Percentiles rank a stretch among this genome's conserved stretches.
Evolutionary conservation across 2,329 filamentous ascomycete genomes (phyloP).

Genomic region (Aspergillus fructus): DNA sequence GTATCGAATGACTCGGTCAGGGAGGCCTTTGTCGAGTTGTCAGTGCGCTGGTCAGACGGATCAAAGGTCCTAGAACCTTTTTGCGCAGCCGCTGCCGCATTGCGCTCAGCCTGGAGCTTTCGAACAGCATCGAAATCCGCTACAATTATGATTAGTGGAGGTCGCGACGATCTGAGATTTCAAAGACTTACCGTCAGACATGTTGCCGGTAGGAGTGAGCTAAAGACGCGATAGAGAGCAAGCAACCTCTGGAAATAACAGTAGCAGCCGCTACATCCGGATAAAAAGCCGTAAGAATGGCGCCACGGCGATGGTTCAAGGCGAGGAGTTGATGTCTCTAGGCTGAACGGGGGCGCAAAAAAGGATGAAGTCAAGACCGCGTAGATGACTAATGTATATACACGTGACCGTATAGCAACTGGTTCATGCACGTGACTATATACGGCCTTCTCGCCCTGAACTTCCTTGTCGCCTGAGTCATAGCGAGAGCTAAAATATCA

Average conservation of each 20-base stretch:
- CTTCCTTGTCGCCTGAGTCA: neutral
- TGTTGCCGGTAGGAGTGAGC: slow-evolving; percentile 27
- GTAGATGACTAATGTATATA: slow-evolving; percentile 12
- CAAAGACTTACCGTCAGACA: slow-evolving; percentile 45
- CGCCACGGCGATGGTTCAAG: slow-evolving; percentile 24
- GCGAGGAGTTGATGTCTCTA: slow-evolving; percentile 19
- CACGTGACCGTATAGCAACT: neutral
- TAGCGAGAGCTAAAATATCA: neutral
- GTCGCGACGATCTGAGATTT: slow-evolving; percentile 13
- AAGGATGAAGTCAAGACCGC: slow-evolving; percentile 16
- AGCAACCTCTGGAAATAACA: slow-evolving; percentile 25
- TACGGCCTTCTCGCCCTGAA: neutral
- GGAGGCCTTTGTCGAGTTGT: slow-evolving; percentile 84
- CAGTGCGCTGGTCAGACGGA: slow-evolving; percentile 74
- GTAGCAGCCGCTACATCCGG: slow-evolving; percentile 37
- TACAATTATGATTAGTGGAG: slow-evolving; percentile 30
- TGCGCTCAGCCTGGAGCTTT: slow-evolving; percentile 89
- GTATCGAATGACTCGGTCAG: slow-evolving; percentile 84
- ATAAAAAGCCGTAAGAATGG: slow-evolving; percentile 31
- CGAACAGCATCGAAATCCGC: slow-evolving; percentile 85
- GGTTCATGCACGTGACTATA: neutral
- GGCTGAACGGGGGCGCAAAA: slow-evolving; percentile 7
- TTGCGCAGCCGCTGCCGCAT: slow-evolving; percentile 72
- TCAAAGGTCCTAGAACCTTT: slow-evolving; percentile 81
- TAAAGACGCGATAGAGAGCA: slow-evolving; percentile 26